phyloP scores from a whole-genome alignment of 768 basidiomycete genomes.

The Macrocybe gigantea region DNA sequence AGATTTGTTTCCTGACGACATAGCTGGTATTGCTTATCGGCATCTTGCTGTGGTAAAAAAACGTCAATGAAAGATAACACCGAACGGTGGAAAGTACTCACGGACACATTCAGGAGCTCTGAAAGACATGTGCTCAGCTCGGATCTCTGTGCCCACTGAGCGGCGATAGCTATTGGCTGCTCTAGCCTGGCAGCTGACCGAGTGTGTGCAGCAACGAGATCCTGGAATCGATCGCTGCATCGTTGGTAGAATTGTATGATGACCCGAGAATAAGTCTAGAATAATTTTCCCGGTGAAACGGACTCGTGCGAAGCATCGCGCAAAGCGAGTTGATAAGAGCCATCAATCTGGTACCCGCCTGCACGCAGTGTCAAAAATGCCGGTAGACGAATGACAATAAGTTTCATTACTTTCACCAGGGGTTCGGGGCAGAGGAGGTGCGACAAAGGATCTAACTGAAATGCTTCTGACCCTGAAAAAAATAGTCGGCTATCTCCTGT shows the following conservation, averaged over 20 bases:
- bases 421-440: slow-evolving; percentile 62
- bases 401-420: slow-evolving; percentile 59
- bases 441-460: slow-evolving; percentile 74
- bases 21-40: slow-evolving; percentile 44
- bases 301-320: slow-evolving; percentile 83
- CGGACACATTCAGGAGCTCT: slow-evolving; percentile 52
- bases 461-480: slow-evolving; percentile 71
- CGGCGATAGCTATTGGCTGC: slow-evolving; percentile 48
- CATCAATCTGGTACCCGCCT: slow-evolving; percentile 84
- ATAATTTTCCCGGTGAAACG: slow-evolving; percentile 94
- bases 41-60: slow-evolving; percentile 30
- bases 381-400: slow-evolving; percentile 4
- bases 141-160: slow-evolving; percentile 80
- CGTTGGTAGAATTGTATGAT: slow-evolving; percentile 96
- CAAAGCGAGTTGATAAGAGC: slow-evolving; percentile 89
- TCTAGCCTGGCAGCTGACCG: slow-evolving; percentile 30
- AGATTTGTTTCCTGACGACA: slow-evolving; percentile 76
- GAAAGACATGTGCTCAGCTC: slow-evolving; percentile 73
- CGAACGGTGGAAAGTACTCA: slow-evolving; percentile 23
- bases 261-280: slow-evolving; percentile 86
- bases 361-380: background rate
- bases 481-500: background rate
- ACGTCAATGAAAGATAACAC: background rate
- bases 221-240: slow-evolving; percentile 84
- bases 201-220: slow-evolving; percentile 45